phyloP scores from a whole-genome alignment of 1,139 yeast genomes.

The Debaryomycetaceae sp. region DNA sequence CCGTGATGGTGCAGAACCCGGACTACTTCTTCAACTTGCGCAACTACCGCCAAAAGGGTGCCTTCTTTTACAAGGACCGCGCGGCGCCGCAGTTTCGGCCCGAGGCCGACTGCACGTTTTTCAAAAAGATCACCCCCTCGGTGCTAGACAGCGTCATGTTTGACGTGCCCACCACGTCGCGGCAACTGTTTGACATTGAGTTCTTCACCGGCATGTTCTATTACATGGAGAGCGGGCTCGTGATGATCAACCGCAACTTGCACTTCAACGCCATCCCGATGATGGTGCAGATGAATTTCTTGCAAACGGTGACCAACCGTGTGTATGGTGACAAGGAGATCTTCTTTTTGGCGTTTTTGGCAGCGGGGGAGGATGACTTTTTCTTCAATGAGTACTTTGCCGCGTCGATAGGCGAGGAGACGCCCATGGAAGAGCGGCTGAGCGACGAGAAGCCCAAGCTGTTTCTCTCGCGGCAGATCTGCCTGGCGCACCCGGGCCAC shows the following conservation, averaged over 20 bases:
- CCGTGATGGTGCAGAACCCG: slow-evolving; percentile 27
- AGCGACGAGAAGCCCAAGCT: slow-evolving; percentile 18
- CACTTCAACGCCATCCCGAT: slow-evolving; percentile 28
- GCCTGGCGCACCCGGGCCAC: slow-evolving; percentile 46
- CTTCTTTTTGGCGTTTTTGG: slow-evolving; percentile 31
- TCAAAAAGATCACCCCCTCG: slow-evolving; percentile 26
- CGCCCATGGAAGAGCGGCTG: slow-evolving; percentile 19
- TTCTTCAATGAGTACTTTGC: slow-evolving; percentile 24
- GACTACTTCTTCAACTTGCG: slow-evolving; percentile 24
- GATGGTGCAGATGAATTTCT: slow-evolving; percentile 27
- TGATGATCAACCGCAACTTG: slow-evolving; percentile 21
- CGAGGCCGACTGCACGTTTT: slow-evolving; percentile 19
- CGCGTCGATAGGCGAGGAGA: slow-evolving; percentile 27
- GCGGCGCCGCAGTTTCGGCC: slow-evolving; percentile 27
- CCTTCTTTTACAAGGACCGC: slow-evolving; percentile 30
- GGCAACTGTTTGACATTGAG: slow-evolving; percentile 17
- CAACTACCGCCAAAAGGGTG: slow-evolving; percentile 24
- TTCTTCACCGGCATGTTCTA: slow-evolving; percentile 29
- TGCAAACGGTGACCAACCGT: slow-evolving; percentile 19
- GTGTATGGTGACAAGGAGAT: slow-evolving; percentile 33
- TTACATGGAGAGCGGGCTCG: slow-evolving; percentile 32
- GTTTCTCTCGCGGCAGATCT: slow-evolving; percentile 26
- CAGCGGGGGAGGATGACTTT: slow-evolving; percentile 30
- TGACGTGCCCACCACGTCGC: slow-evolving; percentile 26
- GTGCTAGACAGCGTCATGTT: slow-evolving; percentile 25